Evolutionary conservation across 495 filamentous ascomycete species (phyloP).

Genomic region (Xylaria flabelliformis): DNA sequence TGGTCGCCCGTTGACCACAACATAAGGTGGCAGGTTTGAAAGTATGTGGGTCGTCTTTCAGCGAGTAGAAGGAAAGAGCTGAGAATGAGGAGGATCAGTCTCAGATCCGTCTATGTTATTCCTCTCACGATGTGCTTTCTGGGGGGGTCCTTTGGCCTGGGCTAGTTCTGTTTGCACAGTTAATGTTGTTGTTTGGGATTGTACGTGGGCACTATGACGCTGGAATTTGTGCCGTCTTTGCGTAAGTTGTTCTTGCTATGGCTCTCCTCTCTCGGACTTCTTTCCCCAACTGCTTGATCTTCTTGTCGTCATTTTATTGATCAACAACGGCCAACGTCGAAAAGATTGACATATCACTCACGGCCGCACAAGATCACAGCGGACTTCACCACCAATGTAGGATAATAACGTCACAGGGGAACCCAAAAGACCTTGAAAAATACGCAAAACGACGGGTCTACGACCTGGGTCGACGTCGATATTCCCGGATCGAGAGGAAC

Average conservation of each 20-base stretch:
- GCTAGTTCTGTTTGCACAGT: not conserved
- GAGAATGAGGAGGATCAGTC: not conserved
- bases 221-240: conserved; percentile 18
- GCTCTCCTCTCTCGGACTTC: not conserved
- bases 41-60: not conserved
- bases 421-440: not conserved
- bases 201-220: not conserved
- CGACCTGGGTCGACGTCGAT: not conserved
- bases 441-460: not conserved
- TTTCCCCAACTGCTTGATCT: not conserved
- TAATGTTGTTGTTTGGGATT: conserved; percentile 8
- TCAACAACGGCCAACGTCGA: too few species aligned
- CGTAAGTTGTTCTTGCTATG: conserved; percentile 3
- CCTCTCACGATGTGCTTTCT: not conserved
- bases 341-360: not conserved
- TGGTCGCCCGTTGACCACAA: conserved; percentile 5
- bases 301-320: not conserved
- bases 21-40: not conserved
- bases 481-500: not conserved
- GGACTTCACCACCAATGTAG: not conserved
- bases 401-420: not conserved
- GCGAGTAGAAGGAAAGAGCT: not conserved
- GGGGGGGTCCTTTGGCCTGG: not conserved
- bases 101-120: not conserved
- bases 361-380: not conserved